Evolutionary conservation across 73 alveolate genomes (phyloP).

Genomic region (Tetrahymena elliotti): DNA sequence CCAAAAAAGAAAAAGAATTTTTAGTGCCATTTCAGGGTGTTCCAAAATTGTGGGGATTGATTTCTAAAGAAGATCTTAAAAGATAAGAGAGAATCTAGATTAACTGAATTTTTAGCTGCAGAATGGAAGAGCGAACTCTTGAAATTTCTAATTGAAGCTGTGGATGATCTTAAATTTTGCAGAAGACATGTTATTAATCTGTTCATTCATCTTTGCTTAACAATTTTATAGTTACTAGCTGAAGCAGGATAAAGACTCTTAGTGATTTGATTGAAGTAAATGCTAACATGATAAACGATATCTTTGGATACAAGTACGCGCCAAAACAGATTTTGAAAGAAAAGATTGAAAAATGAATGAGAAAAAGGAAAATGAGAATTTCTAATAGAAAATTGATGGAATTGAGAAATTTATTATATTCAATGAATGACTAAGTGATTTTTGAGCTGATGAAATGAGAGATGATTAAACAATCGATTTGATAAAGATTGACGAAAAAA

Average conservation of each 20-base stretch:
- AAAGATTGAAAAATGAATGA: neutral
- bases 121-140: no score
- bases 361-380: neutral
- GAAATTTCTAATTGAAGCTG: neutral
- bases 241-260: neutral
- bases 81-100: neutral
- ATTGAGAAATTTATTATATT: neutral
- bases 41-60: neutral
- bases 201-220: neutral
- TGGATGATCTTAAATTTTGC: neutral
- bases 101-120: neutral
- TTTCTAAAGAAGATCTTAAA: neutral
- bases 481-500: neutral
- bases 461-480: neutral
- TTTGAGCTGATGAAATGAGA: neutral
- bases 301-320: neutral
- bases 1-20: neutral
- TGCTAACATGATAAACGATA: neutral
- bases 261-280: neutral
- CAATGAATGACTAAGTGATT: neutral
- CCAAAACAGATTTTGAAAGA: neutral
- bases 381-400: neutral
- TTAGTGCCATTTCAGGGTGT: neutral
- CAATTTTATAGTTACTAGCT: neutral
- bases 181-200: neutral